Evolutionary conservation across 202 grass and related monocot genomes (phyloP), one percentile per base, ranked within the genome.

Genomic region (Brachypodium distachyon): DNA sequence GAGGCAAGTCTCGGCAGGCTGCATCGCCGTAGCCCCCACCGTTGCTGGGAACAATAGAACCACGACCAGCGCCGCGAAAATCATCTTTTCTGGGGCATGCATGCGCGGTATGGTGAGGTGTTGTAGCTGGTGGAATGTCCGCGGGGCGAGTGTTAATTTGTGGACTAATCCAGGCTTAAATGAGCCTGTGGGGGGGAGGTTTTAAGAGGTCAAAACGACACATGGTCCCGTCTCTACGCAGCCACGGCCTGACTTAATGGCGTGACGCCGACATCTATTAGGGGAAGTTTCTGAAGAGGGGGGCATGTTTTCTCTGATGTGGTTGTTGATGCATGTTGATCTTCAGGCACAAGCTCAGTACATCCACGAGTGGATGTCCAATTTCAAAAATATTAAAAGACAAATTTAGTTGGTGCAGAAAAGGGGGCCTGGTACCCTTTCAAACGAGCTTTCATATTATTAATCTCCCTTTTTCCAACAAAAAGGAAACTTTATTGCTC

Each of bases 251-350:
- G 61, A 61, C 85, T 51, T 73, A 12, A 48, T 21, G 22, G 10
- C 23, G 16, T 50, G 79, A 78, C 17, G 3, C 50, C 28, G 67
- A 73, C 50, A 9, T n/a, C n/a, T 32, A n/a, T 26, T 19, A 33
- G 12, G 55, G 58, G 10, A n/a, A 65, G 28, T 51, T 67, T 67
- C 40, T 19, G 16, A n/a, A n/a, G n/a, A n/a, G 47, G 58, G 53
- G 25, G 18, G 10, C 0, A 27, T 18, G 28, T 28, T 29, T 53
- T 46, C 7, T 56, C 28, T 3, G 47, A 71, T 23, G 84, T 19
- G 73, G 79, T 77, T 1, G 78, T 48, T 77, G 73, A 40, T 77
- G 72, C 40, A 82, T 65, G 72, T 82, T 72, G 57, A 87, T 82
- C 57, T 67, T 87, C 40, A 73, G 23, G 32, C 41, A 32, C 79